Evolutionary conservation across 2,329 filamentous ascomycete genomes (phyloP).

Genomic region (Fusarium mundagurra): DNA sequence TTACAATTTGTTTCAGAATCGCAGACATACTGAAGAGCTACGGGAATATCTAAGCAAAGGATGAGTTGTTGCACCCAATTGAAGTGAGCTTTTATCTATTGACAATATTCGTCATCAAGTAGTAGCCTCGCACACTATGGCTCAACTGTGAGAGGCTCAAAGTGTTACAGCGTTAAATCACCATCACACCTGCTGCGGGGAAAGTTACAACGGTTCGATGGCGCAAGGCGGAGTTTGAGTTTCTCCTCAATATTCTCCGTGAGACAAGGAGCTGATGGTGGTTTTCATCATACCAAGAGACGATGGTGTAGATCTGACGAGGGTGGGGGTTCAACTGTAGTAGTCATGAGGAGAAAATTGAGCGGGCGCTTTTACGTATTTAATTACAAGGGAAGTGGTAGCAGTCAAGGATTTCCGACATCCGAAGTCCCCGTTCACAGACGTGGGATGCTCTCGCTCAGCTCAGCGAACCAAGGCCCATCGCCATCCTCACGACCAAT

Average conservation of each 20-base stretch:
- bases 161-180: conserved; percentile 67
- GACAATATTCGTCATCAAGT: conserved; percentile 39
- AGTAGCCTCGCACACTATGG: conserved; percentile 64
- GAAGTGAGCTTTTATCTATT: background rate
- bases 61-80: background rate
- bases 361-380: conserved; percentile 12
- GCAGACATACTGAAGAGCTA: background rate
- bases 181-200: conserved; percentile 57
- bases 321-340: conserved; percentile 26
- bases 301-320: conserved; percentile 7
- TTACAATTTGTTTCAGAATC: background rate
- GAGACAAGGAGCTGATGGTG: background rate
- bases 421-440: conserved; percentile 25
- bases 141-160: conserved; percentile 62
- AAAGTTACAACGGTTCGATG: conserved; percentile 56
- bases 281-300: conserved; percentile 6
- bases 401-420: conserved; percentile 14
- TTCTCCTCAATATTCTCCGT: background rate
- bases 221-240: conserved; percentile 49
- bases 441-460: conserved; percentile 18
- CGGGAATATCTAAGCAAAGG: background rate
- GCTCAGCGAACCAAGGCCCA: background rate
- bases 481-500: conserved; percentile 39
- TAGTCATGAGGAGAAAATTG: background rate
- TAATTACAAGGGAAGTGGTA: conserved; percentile 4